Evolutionary conservation across 1,284 basidiomycete species (phyloP).

Genomic region (Neotropicomus parvogracilis): DNA sequence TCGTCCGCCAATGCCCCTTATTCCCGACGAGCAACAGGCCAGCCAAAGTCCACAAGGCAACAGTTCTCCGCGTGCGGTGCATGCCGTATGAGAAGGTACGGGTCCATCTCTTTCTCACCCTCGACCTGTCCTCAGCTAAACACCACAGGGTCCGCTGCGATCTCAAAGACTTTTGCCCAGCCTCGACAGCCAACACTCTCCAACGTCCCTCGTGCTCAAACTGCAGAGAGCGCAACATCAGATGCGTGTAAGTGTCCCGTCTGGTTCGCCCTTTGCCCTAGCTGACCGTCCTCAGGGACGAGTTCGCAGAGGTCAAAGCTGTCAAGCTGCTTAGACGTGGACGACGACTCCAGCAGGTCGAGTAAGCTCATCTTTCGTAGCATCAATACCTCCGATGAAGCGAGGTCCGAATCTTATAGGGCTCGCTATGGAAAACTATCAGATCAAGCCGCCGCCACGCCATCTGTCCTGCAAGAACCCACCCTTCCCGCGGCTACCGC

Average conservation of each 20-base stretch:
- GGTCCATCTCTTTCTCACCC: constrained; percentile 6
- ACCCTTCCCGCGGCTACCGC: constrained; percentile 24
- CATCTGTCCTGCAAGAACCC: constrained; percentile 35
- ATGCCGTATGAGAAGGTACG: constrained; percentile 79
- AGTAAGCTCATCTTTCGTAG: constrained; percentile 40
- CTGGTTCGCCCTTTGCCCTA: background rate
- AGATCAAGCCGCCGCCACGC: constrained; percentile 38
- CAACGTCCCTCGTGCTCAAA: constrained; percentile 74
- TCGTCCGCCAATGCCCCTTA: constrained; percentile 40
- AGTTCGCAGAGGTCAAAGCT: constrained; percentile 83
- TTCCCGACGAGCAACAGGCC: constrained; percentile 48
- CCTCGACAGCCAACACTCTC: constrained; percentile 35
- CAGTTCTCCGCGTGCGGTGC: constrained; percentile 88
- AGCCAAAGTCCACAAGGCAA: constrained; percentile 71
- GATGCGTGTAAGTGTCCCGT: constrained; percentile 72
- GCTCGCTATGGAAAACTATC: constrained; percentile 59
- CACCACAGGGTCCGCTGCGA: constrained; percentile 69
- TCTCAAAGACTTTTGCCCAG: constrained; percentile 65
- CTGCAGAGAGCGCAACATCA: constrained; percentile 79
- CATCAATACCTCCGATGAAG: constrained; percentile 4
- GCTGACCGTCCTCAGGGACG: constrained; percentile 54
- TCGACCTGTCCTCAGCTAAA: constrained; percentile 4
- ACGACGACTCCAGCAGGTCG: constrained; percentile 80
- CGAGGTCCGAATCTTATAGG: constrained; percentile 31
- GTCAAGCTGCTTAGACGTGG: constrained; percentile 82